Conservation (phyloP, 225 moss, liverwort and hornwort genomes). For the Polytrichum formosum region DNA sequence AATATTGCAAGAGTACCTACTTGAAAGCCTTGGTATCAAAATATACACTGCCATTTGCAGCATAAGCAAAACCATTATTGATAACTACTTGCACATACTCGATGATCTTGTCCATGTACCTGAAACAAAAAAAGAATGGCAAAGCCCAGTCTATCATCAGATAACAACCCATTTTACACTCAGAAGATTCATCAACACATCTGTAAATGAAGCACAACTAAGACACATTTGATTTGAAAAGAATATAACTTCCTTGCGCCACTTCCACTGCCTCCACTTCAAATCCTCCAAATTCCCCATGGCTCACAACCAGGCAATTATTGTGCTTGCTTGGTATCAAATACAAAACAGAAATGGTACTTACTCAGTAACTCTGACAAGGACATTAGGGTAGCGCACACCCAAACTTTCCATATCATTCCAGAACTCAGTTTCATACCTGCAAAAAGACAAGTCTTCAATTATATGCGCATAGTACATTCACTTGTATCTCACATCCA, state of each 20-base stretch:
- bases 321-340: neutral
- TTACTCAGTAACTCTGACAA: slow-evolving; percentile 92
- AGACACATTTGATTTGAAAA: too few species aligned
- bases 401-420: slow-evolving; percentile 86
- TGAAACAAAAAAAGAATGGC: slow-evolving; percentile 19
- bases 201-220: too few species aligned
- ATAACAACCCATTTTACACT: too few species aligned
- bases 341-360: slow-evolving; percentile 18
- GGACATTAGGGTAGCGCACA: slow-evolving; percentile 54
- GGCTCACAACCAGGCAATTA: too few species aligned
- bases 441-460: slow-evolving; percentile 22
- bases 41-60: slow-evolving; percentile 83
- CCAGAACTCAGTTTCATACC: slow-evolving; percentile 88
- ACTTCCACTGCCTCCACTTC: too few species aligned
- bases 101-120: slow-evolving; percentile 81
- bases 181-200: too few species aligned
- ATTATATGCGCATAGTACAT: too few species aligned
- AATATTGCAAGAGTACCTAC: slow-evolving; percentile 33
- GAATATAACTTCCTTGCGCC: too few species aligned
- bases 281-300: too few species aligned
- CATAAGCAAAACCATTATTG: slow-evolving; percentile 64
- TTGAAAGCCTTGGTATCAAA: slow-evolving; percentile 90
- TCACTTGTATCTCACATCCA: neutral
- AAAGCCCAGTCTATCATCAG: neutral
- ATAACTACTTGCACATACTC: slow-evolving; percentile 67